Evolutionary conservation across 1,284 basidiomycete genomes (phyloP), one percentile per base, ranked within the genome.

Genomic region (Ganoderma resinaceum): DNA sequence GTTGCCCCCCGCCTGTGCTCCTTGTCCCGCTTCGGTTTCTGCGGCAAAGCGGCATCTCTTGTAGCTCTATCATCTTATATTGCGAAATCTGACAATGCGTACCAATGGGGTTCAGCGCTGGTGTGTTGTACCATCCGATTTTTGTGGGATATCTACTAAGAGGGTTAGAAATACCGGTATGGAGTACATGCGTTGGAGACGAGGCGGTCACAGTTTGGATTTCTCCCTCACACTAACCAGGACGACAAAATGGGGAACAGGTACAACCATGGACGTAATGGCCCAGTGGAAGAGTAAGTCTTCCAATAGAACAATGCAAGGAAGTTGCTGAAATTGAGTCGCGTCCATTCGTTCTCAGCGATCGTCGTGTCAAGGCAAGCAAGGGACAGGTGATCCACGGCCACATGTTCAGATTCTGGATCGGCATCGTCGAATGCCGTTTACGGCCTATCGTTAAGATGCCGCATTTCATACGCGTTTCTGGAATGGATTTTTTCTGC

Each of bases 41-140:
- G 14, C 35, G 26, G 35, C 66, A 60, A 68, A 62, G 67, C 67
- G 67, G 66, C 69, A 68, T 69, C 67, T 68, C 55, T 61, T 72
- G 71, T 72, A 72, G 71, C 71, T 70, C 69, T 72, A 72, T 59
- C 63, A 53, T 40, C 52, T 40, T 49, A 26, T 53, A 58, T 26
- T 33, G 46, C 60, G 31, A 58, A 68, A 53, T 38, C 29, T 66
- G 69, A 62, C 60, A 70, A 72, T 72, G 62, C 61, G 69, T 65
- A 55, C 62, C 60, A 55, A n/a, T 61, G 49, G 64, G 64, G 64
- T 61, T 61, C n/a, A 49, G 58, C 43, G 43, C 52, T 40, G 63
- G 59, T 68, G 62, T 68, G 63, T 68, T 68, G 63, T 65, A 65
- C 60, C 59, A 61, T 49, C 31, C 33, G n/a, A 35, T n/a, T 40